A percentile compares a stretch with the other conserved stretches of the same genome.
These are phyloP conservation scores for Dalbergia oliveri DNA, from an alignment of 306 rosid genomes.

Conservation along the genomic window DNA sequence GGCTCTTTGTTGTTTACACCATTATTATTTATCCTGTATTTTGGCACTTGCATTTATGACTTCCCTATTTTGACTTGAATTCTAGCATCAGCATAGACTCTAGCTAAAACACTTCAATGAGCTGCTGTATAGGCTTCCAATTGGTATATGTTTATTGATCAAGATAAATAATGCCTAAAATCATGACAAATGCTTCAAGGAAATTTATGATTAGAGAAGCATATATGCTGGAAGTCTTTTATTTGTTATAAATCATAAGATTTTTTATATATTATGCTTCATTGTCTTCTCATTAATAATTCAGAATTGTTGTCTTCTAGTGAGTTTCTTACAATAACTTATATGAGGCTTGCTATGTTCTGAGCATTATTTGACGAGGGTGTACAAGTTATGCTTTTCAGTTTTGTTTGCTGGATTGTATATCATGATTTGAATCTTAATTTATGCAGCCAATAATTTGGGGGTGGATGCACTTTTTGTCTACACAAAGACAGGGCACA, in stretches of 20 bases:
- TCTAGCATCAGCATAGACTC: slow-evolving; percentile 2
- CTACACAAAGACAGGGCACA: slow-evolving; percentile 81
- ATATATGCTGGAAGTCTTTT: background rate
- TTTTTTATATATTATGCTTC: too few species aligned
- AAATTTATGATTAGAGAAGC: slow-evolving; percentile 13
- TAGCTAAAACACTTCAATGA: slow-evolving; percentile 6
- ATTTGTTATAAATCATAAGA: background rate
- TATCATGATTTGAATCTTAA: slow-evolving; percentile 28
- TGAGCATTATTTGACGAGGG: slow-evolving; percentile 8
- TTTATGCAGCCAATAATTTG: slow-evolving; percentile 77
- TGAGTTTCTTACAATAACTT: background rate
- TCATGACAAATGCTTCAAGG: background rate
- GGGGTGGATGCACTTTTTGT: slow-evolving; percentile 82
- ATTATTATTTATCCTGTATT: background rate
- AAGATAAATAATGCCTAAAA: slow-evolving; percentile 9
- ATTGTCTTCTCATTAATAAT: too few species aligned
- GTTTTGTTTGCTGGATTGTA: background rate
- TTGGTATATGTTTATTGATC: background rate
- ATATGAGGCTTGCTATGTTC: slow-evolving; percentile 5
- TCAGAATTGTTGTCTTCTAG: background rate
- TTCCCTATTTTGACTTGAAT: slow-evolving; percentile 16
- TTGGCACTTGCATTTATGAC: background rate
- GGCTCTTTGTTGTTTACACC: slow-evolving; percentile 24
- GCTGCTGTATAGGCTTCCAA: slow-evolving; percentile 17
- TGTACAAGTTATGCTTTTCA: slow-evolving; percentile 1